Evolutionary conservation across 192 early-diverging fungal species (phyloP).

Genomic region (Chytriomyces confervae): DNA sequence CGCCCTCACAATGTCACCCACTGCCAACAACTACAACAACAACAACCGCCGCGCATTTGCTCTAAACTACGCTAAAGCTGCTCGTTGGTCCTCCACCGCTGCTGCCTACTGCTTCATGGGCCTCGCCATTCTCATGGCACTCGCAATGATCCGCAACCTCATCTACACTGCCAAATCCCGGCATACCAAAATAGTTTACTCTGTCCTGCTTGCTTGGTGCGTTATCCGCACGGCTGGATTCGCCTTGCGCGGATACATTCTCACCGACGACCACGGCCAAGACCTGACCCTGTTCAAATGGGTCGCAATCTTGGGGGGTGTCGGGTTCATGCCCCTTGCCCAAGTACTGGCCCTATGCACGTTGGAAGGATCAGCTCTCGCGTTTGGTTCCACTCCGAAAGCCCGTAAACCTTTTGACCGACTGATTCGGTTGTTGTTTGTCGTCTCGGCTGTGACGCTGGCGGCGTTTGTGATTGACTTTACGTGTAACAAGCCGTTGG

Average conservation of each 20-base stretch:
- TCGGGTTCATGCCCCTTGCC: conserved; percentile 20
- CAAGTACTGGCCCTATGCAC: background rate
- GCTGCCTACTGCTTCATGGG: conserved; percentile 16
- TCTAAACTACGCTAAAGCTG: conserved; percentile 14
- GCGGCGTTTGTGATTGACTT: conserved; percentile 4
- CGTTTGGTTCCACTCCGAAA: background rate
- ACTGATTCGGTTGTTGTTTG: background rate
- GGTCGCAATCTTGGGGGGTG: background rate
- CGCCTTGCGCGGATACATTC: conserved; percentile 6
- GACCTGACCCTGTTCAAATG: background rate
- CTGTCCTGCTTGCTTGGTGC: conserved; percentile 12
- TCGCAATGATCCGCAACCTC: background rate
- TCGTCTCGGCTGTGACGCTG: background rate
- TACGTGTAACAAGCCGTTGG: conserved; percentile 6
- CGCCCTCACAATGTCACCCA: too few relatives aligned
- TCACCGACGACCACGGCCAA: conserved; percentile 8
- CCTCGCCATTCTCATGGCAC: background rate
- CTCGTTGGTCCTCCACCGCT: background rate
- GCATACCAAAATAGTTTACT: conserved; percentile 16
- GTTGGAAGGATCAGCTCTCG: background rate
- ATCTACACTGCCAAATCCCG: conserved; percentile 10
- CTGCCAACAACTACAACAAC: background rate
- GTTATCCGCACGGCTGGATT: conserved; percentile 7
- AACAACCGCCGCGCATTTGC: background rate
- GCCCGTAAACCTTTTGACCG: background rate